Base-by-base conservation (phyloP, 768 basidiomycete genomes). In the Neoboletus magnificus region DNA sequence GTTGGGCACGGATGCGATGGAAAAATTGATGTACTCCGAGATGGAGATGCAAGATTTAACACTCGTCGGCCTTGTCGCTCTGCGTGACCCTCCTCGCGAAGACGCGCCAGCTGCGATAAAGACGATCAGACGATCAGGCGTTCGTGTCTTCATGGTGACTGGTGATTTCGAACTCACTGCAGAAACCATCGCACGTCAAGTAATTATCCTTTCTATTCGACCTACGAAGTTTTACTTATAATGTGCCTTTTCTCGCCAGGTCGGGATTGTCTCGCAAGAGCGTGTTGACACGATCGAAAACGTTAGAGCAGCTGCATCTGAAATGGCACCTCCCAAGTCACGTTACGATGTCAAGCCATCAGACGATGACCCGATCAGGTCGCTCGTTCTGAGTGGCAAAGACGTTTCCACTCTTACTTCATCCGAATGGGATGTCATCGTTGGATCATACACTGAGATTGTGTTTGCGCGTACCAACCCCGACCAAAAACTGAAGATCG, bases 401-500 rank as follows among this genome's bases (percentile, higher is more conserved):
- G 76, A 79, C 32, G 62, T 80, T 47, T 62, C 73, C 42, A 63
- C 70, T 3, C 70, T 79, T 13, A 64, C 65, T 1, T 33, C 70
- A 1, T 18, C 37, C 4, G 76, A 78, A 50, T 80, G 78, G 78
- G 70, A 79, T 53, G 50, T 67, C 22, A 55, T 77, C 16, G 53
- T 73, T 10, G 73, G 74, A 3, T 53, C 53, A 4, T 78, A 77
- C 57, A 66, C 59, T 7, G 72, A 77, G 41, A 67, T 83, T n/a
- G 82, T 81, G 8, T 83, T 84, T 56, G 80, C 82, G 0, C 71
- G 83, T 5, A 83, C 80, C 0, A 80, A 78, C 0, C 82, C 82
- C 1, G 79, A 83, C 54, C 82, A 83, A 62, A 84, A 84, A 61
- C 72, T 85, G 59, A 71, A 74, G 42, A 85, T 85, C 54, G 81